phyloP scores from a whole-genome alignment of 139 green algal genomes.

The Chlorella sp. region DNA sequence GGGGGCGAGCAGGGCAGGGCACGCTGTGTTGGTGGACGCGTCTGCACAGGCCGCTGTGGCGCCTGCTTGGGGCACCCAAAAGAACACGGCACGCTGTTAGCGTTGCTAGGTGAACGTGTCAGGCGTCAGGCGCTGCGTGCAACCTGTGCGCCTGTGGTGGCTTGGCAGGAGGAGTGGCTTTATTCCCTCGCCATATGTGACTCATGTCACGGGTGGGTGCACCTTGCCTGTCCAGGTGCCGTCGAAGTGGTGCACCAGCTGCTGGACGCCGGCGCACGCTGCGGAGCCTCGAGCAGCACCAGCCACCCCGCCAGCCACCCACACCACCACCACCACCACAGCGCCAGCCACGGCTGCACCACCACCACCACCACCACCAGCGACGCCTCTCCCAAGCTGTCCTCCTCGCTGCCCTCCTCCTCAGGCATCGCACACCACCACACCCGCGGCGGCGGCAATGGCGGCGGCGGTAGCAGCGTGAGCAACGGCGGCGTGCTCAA shows the following conservation, averaged over 20 bases:
- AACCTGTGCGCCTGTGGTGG: not conserved
- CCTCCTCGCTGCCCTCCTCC: not conserved
- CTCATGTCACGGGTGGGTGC: not conserved
- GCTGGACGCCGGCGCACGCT: constrained; percentile 5
- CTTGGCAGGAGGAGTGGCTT: not conserved
- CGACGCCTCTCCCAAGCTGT: not conserved
- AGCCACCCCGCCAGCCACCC: not conserved
- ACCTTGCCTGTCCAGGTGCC: not conserved
- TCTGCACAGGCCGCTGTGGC: no score
- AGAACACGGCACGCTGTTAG: not conserved
- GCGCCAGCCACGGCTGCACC: not conserved
- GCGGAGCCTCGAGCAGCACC: not conserved
- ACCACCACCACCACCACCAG: no score
- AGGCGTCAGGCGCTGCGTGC: not conserved
- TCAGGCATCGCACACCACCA: not conserved
- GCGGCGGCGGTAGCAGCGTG: no score
- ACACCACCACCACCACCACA: not conserved
- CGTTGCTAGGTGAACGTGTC: not conserved
- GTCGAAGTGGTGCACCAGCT: not conserved
- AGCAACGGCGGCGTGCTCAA: no score
- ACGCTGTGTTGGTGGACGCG: not conserved
- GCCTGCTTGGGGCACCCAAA: not conserved
- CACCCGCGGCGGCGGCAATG: no score
- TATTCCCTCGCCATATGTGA: not conserved
- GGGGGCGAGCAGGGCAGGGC: not conserved